Base-by-base conservation (phyloP, 2,329 filamentous ascomycete species). In the Sporothrix pseudoabietina region DNA sequence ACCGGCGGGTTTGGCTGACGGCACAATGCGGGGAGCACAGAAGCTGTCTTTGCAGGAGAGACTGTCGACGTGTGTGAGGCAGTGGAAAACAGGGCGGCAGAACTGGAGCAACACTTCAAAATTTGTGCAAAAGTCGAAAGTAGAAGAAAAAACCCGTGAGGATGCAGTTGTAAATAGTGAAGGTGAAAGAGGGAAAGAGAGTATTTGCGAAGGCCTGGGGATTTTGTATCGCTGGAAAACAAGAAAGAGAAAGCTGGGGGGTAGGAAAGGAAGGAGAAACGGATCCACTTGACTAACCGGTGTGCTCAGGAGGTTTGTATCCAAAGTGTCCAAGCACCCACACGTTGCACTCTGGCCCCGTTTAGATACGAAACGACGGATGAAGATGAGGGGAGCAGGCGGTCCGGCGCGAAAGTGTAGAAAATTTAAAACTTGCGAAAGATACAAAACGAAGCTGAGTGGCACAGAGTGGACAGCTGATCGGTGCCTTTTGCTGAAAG, bases 311-410 rank as follows among this genome's bases (percentile, higher is more conserved):
- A 71, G 71, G 71, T 44, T 41, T 35, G 49, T 35, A 63, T 32
- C 69, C 65, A 54, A 74, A 75, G 57, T 39, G 73, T 75, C 74
- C 73, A 74, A 75, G 74, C 74, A 75, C 74, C 72, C 39, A 63
- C 71, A 68, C 72, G 72, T 54, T 72, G 65, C 68, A 73, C 61
- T 63, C 35, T 61, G 71, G 44, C 41, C 63, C 65, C 69, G 72
- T 69, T 69, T 39, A 47, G 54, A 73, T 57, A 65, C 73, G 73
- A 73, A 72, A 74, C 69, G 39, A 72, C 65, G 73, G 73, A 71
- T 71, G 32, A 74, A 59, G 39, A 26, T 26, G 49, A 66, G 65
- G 69, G 69, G 47, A 68, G 19, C 44, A 69, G 71, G 47, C 69
- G 72, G 72, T 22, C 72, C 68, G 72, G 55, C 32, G 69, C 69